Conservation (phyloP, 495 filamentous ascomycete genomes). For the Lepraria neglecta region DNA sequence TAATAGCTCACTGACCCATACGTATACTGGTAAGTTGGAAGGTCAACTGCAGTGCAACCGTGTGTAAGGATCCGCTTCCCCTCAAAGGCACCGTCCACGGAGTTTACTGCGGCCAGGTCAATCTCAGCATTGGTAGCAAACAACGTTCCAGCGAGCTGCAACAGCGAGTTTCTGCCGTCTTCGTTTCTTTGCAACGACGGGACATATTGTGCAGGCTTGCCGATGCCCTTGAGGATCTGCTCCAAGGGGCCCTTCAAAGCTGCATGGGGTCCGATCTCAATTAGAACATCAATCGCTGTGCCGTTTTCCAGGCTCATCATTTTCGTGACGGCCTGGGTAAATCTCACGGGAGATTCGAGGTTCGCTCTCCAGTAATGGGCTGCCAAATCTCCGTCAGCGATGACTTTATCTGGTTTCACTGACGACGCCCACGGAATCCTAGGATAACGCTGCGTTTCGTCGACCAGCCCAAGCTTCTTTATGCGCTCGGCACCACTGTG, state of each 20-base stretch:
- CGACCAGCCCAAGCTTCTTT: neutral
- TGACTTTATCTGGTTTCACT: neutral
- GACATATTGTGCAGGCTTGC: neutral
- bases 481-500: neutral
- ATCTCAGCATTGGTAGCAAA: neutral
- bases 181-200: neutral
- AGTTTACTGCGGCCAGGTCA: conserved; percentile 7
- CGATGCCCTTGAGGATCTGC: neutral
- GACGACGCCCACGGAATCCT: neutral
- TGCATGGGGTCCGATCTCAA: conserved; percentile 52
- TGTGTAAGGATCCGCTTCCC: neutral
- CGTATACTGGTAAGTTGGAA: conserved; percentile 13
- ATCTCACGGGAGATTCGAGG: neutral
- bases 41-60: conserved; percentile 4
- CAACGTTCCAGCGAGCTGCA: neutral
- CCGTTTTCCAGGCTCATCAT: neutral
- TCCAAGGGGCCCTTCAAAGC: conserved; percentile 38
- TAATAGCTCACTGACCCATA: neutral
- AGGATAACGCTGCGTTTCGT: neutral
- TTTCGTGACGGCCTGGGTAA: neutral
- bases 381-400: neutral
- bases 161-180: neutral
- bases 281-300: conserved; percentile 27
- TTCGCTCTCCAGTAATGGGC: neutral
- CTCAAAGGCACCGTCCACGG: neutral